Percentiles rank a stretch among this genome's conserved stretches.
Evolutionary conservation across 176 grass and related monocot genomes (phyloP).

Genomic region (Elymus sibiricus): DNA sequence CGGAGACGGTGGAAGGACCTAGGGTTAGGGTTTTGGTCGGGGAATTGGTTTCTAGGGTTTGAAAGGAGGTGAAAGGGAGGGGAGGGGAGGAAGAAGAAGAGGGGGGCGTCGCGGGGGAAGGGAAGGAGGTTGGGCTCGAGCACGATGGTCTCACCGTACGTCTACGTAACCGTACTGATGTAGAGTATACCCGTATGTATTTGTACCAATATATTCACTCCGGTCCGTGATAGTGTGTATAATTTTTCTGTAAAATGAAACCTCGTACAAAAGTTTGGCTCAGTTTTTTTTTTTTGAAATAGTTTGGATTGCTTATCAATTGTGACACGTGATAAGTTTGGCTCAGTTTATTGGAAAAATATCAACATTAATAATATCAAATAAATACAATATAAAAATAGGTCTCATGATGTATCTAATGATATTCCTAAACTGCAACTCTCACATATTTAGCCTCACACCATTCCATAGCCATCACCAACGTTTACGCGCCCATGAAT

Average conservation of each 20-base stretch:
- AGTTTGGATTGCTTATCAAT: too few relatives aligned
- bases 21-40: constrained; percentile 49
- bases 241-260: background rate
- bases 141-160: constrained; percentile 1
- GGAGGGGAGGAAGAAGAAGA: constrained; percentile 36
- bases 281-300: background rate
- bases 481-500: too few relatives aligned
- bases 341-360: background rate
- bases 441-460: too few relatives aligned
- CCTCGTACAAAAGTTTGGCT: background rate
- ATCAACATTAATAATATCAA: background rate
- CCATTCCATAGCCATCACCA: too few relatives aligned
- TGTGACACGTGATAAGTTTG: background rate
- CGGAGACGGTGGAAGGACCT: background rate
- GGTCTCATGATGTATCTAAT: background rate
- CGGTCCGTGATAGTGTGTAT: too few relatives aligned
- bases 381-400: background rate
- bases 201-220: background rate
- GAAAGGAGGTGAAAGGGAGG: constrained; percentile 48
- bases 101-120: background rate
- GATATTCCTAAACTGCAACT: too few relatives aligned
- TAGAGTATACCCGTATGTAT: background rate
- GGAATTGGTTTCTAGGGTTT: constrained; percentile 63
- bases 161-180: constrained; percentile 2
- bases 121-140: constrained; percentile 27